These are phyloP conservation scores for Andalucia godoyi DNA, from an alignment of 78 protist genomes.

Conservation along the genomic window DNA sequence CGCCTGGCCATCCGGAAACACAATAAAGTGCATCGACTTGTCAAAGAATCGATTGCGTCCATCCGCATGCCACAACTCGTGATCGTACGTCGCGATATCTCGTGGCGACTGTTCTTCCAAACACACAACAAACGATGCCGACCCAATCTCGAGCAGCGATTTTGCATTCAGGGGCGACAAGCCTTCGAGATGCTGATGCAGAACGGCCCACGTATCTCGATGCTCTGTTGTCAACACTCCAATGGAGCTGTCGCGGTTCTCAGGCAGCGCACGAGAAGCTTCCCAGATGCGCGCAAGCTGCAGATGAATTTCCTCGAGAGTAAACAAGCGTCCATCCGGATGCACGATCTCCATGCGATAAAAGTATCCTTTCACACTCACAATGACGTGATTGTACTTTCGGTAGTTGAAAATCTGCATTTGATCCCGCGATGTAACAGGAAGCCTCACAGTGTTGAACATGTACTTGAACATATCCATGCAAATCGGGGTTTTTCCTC, in stretches of 20 bases:
- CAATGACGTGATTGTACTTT: too few species aligned
- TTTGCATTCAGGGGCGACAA: background rate
- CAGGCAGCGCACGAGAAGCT: background rate
- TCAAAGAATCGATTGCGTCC: conserved; percentile 44
- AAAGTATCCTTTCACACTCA: background rate
- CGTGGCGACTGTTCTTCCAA: conserved; percentile 14
- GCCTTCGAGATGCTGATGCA: background rate
- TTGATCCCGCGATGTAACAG: too few species aligned
- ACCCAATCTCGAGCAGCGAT: background rate
- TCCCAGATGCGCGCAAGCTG: too few species aligned
- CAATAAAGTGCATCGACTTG: conserved; percentile 21
- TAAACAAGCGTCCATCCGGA: background rate
- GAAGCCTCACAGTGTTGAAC: too few species aligned
- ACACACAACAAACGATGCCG: conserved; percentile 18
- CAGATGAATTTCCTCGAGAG: too few species aligned
- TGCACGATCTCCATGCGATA: background rate
- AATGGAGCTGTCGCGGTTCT: background rate
- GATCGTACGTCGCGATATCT: background rate
- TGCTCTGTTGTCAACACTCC: conserved; percentile 13
- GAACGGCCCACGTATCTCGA: conserved; percentile 20
- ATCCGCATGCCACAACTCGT: conserved; percentile 5
- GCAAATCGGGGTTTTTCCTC: too few species aligned
- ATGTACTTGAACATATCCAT: too few species aligned
- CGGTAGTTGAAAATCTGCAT: too few species aligned
- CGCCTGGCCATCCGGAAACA: background rate